Evolutionary conservation across 768 basidiomycete species (phyloP), one percentile per base, ranked within the genome.

Genomic region (Leccinum ochraceum): DNA sequence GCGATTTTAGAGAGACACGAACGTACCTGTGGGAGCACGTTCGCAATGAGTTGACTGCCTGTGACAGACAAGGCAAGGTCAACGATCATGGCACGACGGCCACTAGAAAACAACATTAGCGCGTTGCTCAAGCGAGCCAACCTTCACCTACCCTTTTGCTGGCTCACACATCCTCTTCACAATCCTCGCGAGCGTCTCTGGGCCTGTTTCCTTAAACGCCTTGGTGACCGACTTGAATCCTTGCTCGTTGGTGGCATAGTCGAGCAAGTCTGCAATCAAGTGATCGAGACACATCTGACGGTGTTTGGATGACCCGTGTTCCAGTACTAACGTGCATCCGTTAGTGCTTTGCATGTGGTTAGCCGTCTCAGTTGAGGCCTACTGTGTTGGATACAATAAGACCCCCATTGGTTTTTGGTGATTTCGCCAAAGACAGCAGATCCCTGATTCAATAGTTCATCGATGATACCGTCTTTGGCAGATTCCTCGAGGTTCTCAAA

Each of bases 211-310:
- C 72, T 94, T 94, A 60, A 94, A 78, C 32, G 90, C 90, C 76
- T 94, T 94, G 52, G 86, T 89, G 61, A 94, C 84, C 16, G 89
- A 91, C 76, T 94, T 94, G 67, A 86, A 83, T n/a, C 92, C 92
- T 74, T 94, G 92, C 67, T 93, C 89, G 67, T 86, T 89, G 22
- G 86, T 90, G 2, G 92, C 82, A 67, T 87, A 93, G 65, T 91
- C 89, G 42, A 89, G 82, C 26, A 94, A 77, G n/a, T 89, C 89
- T 10, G 80, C 80, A 48, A 93, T 76, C 51, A 94, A 80, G 69
- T 92, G 89, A 53, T 90, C 85, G n/a, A 93, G 77, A 16, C 92
- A 86, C 81, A 90, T 84, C 46, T 83, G 78, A 58, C 86, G 86
- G 67, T 93, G 88, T 67, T 85, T 83, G 10, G 85, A 79, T 6